phyloP scores from a whole-genome alignment of 2,329 filamentous ascomycete species.

The Macrophomina pseudophaseolina region DNA sequence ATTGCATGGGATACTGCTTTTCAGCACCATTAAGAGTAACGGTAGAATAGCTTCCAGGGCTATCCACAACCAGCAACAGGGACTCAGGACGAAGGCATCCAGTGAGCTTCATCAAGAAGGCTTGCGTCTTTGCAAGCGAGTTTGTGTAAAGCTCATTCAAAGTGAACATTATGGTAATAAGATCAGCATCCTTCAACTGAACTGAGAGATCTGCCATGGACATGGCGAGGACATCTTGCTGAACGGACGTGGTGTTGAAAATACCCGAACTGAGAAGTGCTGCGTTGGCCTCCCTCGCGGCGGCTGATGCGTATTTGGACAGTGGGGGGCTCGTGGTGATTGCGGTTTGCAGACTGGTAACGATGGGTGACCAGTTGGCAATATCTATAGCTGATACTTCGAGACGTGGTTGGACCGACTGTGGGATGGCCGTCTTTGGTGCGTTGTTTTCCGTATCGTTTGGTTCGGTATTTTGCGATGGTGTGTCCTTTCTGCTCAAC shows the following conservation, averaged over 20 bases:
- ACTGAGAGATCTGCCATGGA: conserved; percentile 43
- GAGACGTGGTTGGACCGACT: conserved; percentile 30
- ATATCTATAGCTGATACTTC: conserved; percentile 76
- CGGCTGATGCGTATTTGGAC: conserved; percentile 55
- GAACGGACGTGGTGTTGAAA: conserved; percentile 45
- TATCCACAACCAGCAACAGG: conserved; percentile 85
- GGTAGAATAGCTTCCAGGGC: conserved; percentile 90
- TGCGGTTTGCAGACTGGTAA: conserved; percentile 61
- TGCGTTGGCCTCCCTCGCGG: conserved; percentile 48
- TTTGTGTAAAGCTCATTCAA: conserved; percentile 91
- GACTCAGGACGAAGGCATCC: conserved; percentile 62
- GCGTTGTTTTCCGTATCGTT: neutral
- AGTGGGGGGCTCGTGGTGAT: conserved; percentile 58
- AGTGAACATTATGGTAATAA: conserved; percentile 90
- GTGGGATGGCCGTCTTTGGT: neutral
- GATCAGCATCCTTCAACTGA: conserved; percentile 37
- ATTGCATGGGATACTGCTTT: conserved; percentile 89
- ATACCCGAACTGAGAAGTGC: conserved; percentile 44
- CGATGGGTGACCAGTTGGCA: conserved; percentile 74
- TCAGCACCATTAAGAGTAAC: conserved; percentile 63
- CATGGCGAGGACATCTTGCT: conserved; percentile 57
- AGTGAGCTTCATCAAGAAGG: conserved; percentile 74
- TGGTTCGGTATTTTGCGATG: neutral
- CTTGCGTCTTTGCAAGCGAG: conserved; percentile 75
- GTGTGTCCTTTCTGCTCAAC: neutral